phyloP scores from a whole-genome alignment of 495 filamentous ascomycete genomes.

The Hypoxylon perforatum region DNA sequence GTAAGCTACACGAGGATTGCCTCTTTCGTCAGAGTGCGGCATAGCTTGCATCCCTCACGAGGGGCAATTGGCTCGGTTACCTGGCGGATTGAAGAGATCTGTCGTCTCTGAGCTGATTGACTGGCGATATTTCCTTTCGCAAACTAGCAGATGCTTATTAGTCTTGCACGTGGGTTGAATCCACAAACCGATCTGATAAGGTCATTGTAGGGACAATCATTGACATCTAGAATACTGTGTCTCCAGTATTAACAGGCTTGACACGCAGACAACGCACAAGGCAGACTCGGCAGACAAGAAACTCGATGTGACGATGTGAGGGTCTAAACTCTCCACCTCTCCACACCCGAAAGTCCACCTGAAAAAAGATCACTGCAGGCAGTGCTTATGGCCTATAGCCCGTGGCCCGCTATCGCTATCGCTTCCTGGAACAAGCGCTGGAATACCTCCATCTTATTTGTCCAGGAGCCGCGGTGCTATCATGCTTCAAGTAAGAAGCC shows the following conservation, averaged over 20 bases:
- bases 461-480: no score
- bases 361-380: slow-evolving; percentile 32
- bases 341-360: slow-evolving; percentile 10
- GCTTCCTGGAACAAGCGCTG: no score
- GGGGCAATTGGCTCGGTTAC: background rate
- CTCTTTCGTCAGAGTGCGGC: slow-evolving; percentile 26
- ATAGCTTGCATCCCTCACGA: slow-evolving; percentile 15
- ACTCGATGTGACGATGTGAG: background rate
- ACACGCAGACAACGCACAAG: no score
- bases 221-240: no score
- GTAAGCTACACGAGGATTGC: slow-evolving; percentile 2
- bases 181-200: background rate
- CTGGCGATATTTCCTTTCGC: slow-evolving; percentile 8
- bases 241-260: background rate
- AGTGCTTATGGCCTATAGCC: no score
- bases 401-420: no score
- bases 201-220: no score
- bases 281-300: background rate
- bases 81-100: slow-evolving; percentile 9
- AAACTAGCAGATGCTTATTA: background rate
- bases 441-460: no score
- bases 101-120: slow-evolving; percentile 18
- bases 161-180: slow-evolving; percentile 19
- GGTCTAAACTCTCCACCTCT: background rate
- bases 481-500: no score